Evolutionary conservation across 257 asterid species (phyloP).

Genomic region (Gynochthodes officinalis): DNA sequence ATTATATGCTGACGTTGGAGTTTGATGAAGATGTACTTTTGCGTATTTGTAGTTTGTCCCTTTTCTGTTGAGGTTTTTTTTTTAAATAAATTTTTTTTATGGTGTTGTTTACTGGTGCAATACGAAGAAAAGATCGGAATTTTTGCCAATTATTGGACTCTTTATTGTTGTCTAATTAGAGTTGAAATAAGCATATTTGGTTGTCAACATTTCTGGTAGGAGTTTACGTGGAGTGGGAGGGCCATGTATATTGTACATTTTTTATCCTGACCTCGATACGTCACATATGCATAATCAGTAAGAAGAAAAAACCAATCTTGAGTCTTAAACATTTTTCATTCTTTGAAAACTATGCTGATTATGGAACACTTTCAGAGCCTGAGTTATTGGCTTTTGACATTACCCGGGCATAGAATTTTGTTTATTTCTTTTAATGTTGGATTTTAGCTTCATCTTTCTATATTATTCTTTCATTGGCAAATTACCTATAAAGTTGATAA

Average conservation of each 20-base stretch:
- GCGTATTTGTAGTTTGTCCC: background rate
- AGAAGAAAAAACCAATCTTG: background rate
- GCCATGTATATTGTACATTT: background rate
- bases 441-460: background rate
- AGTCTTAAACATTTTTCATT: background rate
- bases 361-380: no score
- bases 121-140: background rate
- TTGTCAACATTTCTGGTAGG: background rate
- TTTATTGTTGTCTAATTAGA: background rate
- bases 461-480: background rate
- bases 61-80: background rate
- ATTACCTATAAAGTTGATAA: background rate
- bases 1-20: background rate
- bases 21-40: constrained; percentile 9
- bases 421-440: background rate
- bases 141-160: background rate
- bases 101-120: background rate
- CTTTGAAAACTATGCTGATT: background rate
- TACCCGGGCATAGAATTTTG: background rate
- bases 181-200: background rate
- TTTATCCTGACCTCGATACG: background rate
- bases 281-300: background rate
- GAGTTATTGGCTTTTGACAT: background rate
- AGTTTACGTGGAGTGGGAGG: background rate
- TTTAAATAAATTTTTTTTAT: background rate